Evolutionary conservation across 2,329 filamentous ascomycete species (phyloP), one percentile per base, ranked within the genome.

Genomic region (Fusarium tupiense): DNA sequence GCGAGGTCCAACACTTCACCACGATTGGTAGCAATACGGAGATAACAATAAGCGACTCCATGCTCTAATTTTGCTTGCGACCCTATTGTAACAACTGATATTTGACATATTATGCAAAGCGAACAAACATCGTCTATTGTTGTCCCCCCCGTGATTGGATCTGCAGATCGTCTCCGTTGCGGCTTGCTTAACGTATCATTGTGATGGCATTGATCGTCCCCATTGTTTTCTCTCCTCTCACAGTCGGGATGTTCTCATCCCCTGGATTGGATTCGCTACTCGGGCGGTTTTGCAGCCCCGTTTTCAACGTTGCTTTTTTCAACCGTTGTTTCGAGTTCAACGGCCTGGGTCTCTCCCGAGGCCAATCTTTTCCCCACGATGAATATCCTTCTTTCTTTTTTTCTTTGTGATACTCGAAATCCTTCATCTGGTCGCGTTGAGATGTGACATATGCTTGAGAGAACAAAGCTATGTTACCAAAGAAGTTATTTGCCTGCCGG

Each of bases 311-410:
- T 60, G n/a, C 43, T 35, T 60, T 49, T 35, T n/a, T 35, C 20
- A 8, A 1, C n/a, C 56, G 13, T 47, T n/a, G 26, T 44, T 64
- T 64, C 56, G 41, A 50, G 41, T 37, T 10, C 56, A 61, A 26
- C 47, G 47, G 37, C 37, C 13, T 40, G 49, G n/a, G 29, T 22
- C 61, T 46, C 24, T 59, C 52, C 52, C 61, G 33, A 5, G 44
- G 63, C 24, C 65, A 69, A 17, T 69, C 65, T 9, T 64, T 52
- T 41, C 66, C 65, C 38, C 52, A 46, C 29, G 52, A 64, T 20
- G 38, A 31, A 19, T 29, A 29, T 26, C 24, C 8, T 26, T 59
- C 26, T 37, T 26, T 19, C 22, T 50, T 26, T 31, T 52, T 52
- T 14, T 24, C n/a, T 43, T 24, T 37, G n/a, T 26, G 41, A 43